Percentiles rank a stretch among this genome's conserved stretches.
phyloP scores from a whole-genome alignment of 306 rosid genomes.

The Vigna angularis region DNA sequence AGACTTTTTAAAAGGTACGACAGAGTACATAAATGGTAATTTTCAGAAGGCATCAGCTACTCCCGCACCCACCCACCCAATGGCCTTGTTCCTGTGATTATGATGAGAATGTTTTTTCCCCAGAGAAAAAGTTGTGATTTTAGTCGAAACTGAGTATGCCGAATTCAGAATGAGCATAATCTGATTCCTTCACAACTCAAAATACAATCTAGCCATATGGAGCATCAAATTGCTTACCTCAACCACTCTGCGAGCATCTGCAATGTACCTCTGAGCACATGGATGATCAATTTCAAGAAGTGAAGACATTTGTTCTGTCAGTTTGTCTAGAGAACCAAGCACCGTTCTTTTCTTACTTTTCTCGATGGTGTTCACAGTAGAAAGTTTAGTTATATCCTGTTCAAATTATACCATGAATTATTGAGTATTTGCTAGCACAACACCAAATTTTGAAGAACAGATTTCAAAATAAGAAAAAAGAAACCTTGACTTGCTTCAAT shows the following conservation, averaged over 20 bases:
- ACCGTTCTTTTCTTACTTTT: constrained; percentile 70
- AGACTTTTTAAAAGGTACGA: background rate
- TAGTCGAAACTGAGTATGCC: background rate
- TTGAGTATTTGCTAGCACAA: constrained; percentile 9
- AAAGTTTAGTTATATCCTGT: constrained; percentile 70
- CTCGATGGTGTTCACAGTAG: constrained; percentile 59
- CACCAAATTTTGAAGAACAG: constrained; percentile 1
- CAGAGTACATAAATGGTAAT: constrained; percentile 9
- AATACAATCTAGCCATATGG: constrained; percentile 3
- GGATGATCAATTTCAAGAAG: constrained; percentile 89
- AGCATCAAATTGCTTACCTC: constrained; percentile 55
- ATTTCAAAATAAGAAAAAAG: constrained; percentile 29
- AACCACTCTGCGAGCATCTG: constrained; percentile 63
- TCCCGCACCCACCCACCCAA: background rate
- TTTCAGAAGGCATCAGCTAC: background rate
- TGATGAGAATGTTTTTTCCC: background rate
- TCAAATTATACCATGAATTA: constrained; percentile 7
- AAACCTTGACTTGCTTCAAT: constrained; percentile 81
- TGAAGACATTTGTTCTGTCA: constrained; percentile 74
- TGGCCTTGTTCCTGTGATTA: background rate
- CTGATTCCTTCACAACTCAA: background rate
- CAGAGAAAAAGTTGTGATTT: background rate
- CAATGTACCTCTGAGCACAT: constrained; percentile 72
- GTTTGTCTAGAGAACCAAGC: constrained; percentile 76
- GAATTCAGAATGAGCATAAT: background rate